phyloP scores from a whole-genome alignment of 2,329 filamentous ascomycete genomes.

The Alternaria triticina region DNA sequence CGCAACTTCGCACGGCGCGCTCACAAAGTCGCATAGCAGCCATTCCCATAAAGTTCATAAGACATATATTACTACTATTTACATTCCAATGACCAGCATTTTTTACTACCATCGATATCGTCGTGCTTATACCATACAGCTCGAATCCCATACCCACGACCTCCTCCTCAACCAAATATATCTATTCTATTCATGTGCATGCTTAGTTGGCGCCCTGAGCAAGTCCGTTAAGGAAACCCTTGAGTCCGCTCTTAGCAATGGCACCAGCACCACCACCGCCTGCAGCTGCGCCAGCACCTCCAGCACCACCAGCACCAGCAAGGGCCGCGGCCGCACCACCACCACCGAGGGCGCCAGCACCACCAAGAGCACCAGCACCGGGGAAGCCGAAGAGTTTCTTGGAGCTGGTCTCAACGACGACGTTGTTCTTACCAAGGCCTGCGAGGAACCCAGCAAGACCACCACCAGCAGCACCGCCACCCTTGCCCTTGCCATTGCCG shows the following conservation, averaged over 20 bases:
- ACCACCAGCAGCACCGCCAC: background rate
- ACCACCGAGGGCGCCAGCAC: background rate
- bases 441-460: slow-evolving; percentile 2
- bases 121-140: background rate
- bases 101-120: background rate
- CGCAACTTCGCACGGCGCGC: background rate
- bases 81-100: background rate
- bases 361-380: background rate
- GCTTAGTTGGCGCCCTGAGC: background rate
- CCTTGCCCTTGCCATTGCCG: background rate
- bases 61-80: background rate
- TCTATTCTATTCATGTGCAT: background rate
- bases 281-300: background rate
- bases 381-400: background rate
- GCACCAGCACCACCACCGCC: background rate
- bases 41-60: background rate
- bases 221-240: background rate
- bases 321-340: background rate
- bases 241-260: background rate
- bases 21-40: background rate
- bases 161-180: background rate
- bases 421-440: background rate
- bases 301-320: background rate
- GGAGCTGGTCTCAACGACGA: background rate
- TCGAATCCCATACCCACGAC: background rate